Percentiles rank a stretch among this genome's conserved stretches.
These are phyloP conservation scores for Hibiscus tridactylites DNA, from an alignment of 345 rosid genomes.

Conservation along the genomic window DNA sequence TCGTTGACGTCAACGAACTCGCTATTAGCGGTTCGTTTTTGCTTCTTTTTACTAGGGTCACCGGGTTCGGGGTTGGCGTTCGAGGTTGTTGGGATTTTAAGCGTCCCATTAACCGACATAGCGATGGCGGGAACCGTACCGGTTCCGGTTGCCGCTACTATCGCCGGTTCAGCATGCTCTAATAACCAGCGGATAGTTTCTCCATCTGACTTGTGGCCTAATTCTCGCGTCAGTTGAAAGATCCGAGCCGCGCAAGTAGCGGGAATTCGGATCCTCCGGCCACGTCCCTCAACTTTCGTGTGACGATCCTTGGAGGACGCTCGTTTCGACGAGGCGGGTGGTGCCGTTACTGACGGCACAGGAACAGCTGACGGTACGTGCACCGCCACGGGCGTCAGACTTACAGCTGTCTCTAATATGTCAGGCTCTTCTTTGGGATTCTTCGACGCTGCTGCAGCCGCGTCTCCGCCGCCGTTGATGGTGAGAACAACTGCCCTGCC, in stretches of 20 bases:
- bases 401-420: slow-evolving; percentile 3
- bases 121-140: slow-evolving; percentile 88
- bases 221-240: slow-evolving; percentile 76
- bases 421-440: slow-evolving; percentile 30
- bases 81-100: slow-evolving; percentile 69
- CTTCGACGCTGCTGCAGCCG: not conserved
- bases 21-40: slow-evolving; percentile 62
- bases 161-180: slow-evolving; percentile 77
- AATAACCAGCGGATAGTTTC: slow-evolving; percentile 83
- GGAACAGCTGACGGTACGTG: slow-evolving; percentile 27
- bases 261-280: slow-evolving; percentile 94
- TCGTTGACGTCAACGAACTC: slow-evolving; percentile 62
- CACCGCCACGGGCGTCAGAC: slow-evolving; percentile 19
- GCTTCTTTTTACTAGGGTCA: slow-evolving; percentile 46
- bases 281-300: slow-evolving; percentile 92
- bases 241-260: slow-evolving; percentile 91
- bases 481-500: slow-evolving; percentile 22
- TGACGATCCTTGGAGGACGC: slow-evolving; percentile 79
- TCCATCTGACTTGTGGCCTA: slow-evolving; percentile 80
- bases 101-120: slow-evolving; percentile 77
- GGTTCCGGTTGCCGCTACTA: slow-evolving; percentile 77
- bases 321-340: slow-evolving; percentile 38
- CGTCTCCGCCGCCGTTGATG: slow-evolving; percentile 19
- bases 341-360: slow-evolving; percentile 21
- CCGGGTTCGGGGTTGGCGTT: slow-evolving; percentile 29